Evolutionary conservation across 2,329 filamentous ascomycete genomes (phyloP), one percentile per base, ranked within the genome.

Genomic region (Paracoccidioides brasiliensis): DNA sequence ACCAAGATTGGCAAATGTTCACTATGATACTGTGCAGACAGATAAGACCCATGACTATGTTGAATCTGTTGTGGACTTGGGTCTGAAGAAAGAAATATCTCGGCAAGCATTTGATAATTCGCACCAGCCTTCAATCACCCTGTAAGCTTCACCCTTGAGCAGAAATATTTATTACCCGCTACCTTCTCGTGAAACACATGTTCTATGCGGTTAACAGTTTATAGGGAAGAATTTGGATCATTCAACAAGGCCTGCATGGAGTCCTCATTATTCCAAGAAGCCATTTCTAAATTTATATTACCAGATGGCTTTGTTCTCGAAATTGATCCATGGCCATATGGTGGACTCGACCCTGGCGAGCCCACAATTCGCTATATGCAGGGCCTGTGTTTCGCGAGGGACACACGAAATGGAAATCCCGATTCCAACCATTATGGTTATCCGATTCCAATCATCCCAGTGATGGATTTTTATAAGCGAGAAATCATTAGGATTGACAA

Each of bases 381-480:
- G 63, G 75, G 74, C 1, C 64, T 81, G 3, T 78, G 76, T 61
- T 80, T 80, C 59, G 78, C 77, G 0, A 70, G 72, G 57, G 73
- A 77, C 52, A 73, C 64, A 5, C 64, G 68, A 49, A 74, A 64
- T 55, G 71, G 72, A 12, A 79, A 79, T 40, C 67, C 66, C 2
- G 79, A 84, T 63, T 76, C 80, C 1, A 84, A 85, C 60, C 80
- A 83, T 63, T 84, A 84, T 64, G 75, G 75, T 2, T 82, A 79
- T 60, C 81, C 81, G 0, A 68, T 84, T n/a, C 79, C 79, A 5
- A 72, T 81, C 54, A 78, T 80, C 46, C 78, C 78, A 1, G 71
- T 84, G 32, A 78, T 84, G 75, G 79, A 84, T 59, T 74, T 77
- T 33, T 67, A 72, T 46, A 80, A 75, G n/a, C 73, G 74, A 57